Percentiles rank a stretch among this genome's conserved stretches.
Conservation (phyloP, 768 basidiomycete genomes). For the Kwoniella dejecticola region DNA sequence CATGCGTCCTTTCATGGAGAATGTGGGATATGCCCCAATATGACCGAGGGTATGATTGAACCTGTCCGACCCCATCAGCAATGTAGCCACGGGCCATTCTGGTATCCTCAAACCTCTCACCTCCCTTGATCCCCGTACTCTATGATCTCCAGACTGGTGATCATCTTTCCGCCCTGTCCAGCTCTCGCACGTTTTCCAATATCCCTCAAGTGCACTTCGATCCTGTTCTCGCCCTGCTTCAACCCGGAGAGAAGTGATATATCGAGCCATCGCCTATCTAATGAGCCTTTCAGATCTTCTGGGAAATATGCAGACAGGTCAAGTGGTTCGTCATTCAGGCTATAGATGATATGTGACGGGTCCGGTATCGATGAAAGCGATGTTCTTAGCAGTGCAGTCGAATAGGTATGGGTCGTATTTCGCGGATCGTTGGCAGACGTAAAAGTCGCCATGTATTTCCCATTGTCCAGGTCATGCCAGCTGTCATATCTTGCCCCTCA, state of each 20-base stretch:
- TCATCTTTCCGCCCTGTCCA: slow-evolving; percentile 51
- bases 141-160: slow-evolving; percentile 48
- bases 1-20: slow-evolving; percentile 36
- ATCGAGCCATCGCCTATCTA: slow-evolving; percentile 51
- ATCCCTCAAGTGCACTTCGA: slow-evolving; percentile 35
- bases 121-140: slow-evolving; percentile 44
- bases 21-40: slow-evolving; percentile 50
- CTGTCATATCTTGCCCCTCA: slow-evolving; percentile 12
- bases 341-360: slow-evolving; percentile 36
- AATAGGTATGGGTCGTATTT: slow-evolving; percentile 21
- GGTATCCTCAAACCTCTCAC: slow-evolving; percentile 18
- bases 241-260: slow-evolving; percentile 31
- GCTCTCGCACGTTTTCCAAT: slow-evolving; percentile 29
- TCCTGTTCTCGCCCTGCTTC: slow-evolving; percentile 3
- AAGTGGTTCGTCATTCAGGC: slow-evolving; percentile 25
- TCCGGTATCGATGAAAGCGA: slow-evolving; percentile 51
- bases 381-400: slow-evolving; percentile 41
- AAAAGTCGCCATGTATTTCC: slow-evolving; percentile 36
- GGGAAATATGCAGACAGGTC: slow-evolving; percentile 31
- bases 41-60: slow-evolving; percentile 40
- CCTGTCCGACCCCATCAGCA: slow-evolving; percentile 6
- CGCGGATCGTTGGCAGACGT: slow-evolving; percentile 19
- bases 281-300: slow-evolving; percentile 32
- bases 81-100: background rate
- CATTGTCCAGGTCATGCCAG: slow-evolving; percentile 42